Evolutionary conservation across 2,329 filamentous ascomycete genomes (phyloP), one percentile per base, ranked within the genome.

Genomic region (Nemania sp.): DNA sequence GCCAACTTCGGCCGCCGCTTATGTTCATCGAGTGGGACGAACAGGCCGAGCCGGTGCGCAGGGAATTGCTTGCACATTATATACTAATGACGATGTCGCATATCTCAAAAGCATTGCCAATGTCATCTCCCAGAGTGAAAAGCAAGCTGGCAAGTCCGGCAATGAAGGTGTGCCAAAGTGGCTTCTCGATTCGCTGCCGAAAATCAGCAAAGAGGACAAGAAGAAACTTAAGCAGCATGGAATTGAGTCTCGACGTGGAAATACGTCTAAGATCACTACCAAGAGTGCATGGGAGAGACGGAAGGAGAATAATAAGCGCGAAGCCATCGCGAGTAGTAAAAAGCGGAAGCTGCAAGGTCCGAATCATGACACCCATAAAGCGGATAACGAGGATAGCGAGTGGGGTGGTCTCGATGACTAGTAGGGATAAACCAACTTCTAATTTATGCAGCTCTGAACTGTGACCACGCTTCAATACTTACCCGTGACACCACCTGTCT

Each of bases 11-110:
- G 88, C 89, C 5, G 93, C 92, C 0, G 86, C 85, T 1, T 99
- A 99, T 68, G 89, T 99, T 6, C 94, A 99, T 73, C 89, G 94
- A 9, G 91, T 94, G 0, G 94, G 94, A 0, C 83, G 94, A 41
- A 97, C 94, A 0, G 94, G 93, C 0, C 82, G 94, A 19, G 94
- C 92, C 0, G 94, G 94, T 0, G 84, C 89, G 65, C 92, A 92
- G 17, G 94, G 94, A 42, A 83, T 96, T 3, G 92, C 91, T 0
- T 88, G 99, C 1, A 99, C 94, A 0, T 88, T 96, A 54, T 99
- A 96, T 72, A 97, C 93, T 0, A 91, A 94, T 70, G 94, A 97
- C 57, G 94, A 99, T 67, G 88, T 97, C 3, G 88, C 90, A 0
- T 91, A 81, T 52, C 84, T 99, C 52, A 96, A 93, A 75, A 90